Percentiles rank a stretch among this genome's conserved stretches.
Conservation (phyloP, 768 basidiomycete genomes). For the Suillus decipiens region DNA sequence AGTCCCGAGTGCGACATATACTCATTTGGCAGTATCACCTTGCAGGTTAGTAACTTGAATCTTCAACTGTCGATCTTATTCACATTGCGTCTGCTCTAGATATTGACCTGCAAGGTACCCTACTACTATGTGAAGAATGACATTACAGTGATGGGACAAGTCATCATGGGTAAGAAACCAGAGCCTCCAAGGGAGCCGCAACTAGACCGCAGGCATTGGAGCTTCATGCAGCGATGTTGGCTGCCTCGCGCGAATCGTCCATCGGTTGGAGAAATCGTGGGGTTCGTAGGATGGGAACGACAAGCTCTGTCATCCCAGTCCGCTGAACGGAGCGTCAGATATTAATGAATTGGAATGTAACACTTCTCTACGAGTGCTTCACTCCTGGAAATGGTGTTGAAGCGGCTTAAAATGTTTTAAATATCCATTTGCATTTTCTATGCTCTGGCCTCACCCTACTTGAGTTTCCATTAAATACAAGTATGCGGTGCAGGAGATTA, state of each 20-base stretch:
- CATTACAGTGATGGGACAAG: background rate
- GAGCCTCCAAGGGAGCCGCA: background rate
- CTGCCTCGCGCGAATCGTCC: background rate
- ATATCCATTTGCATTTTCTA: background rate
- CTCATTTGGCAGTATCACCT: conserved; percentile 36
- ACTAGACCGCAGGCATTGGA: background rate
- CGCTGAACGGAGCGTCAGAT: background rate
- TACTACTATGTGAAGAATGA: conserved; percentile 8
- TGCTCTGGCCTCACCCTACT: background rate
- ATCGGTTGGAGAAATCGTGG: background rate
- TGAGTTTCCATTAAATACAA: background rate
- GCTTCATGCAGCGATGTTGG: conserved; percentile 6
- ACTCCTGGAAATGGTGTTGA: background rate
- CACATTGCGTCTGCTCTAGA: background rate
- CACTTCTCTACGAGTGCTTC: background rate
- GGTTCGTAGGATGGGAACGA: background rate
- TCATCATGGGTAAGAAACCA: background rate
- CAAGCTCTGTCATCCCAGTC: background rate
- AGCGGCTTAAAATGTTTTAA: background rate
- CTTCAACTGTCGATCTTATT: background rate
- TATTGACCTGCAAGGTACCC: conserved; percentile 10
- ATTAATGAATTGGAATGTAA: background rate
- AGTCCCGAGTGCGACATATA: conserved; percentile 43
- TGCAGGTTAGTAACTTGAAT: conserved; percentile 7
- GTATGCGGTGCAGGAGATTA: no score